phyloP scores from a whole-genome alignment of 306 rosid genomes.

The Neltuma alba region DNA sequence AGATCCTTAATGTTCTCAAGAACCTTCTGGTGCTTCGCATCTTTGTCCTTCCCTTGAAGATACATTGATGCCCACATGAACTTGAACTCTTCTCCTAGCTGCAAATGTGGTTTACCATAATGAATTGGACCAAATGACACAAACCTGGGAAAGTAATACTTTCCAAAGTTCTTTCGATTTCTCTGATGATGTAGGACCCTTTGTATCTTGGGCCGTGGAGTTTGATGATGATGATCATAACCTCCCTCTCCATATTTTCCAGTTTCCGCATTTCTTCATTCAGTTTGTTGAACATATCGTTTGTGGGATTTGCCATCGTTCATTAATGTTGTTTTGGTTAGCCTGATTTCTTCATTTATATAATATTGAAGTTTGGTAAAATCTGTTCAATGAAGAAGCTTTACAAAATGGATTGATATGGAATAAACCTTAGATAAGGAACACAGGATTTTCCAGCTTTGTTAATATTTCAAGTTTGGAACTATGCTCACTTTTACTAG shows the following conservation, averaged over 20 bases:
- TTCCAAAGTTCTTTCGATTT: not conserved
- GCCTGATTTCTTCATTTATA: not conserved
- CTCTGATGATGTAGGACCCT: not conserved
- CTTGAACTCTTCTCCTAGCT: not conserved
- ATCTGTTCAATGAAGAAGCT: not conserved
- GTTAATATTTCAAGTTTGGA: not conserved
- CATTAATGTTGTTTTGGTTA: not conserved
- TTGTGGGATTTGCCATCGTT: not conserved
- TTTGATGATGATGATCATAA: not conserved
- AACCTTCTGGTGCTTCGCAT: not conserved
- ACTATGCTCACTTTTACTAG: not conserved
- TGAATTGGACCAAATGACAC: conserved; percentile 4
- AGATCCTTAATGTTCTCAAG: not conserved
- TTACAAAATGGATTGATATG: not conserved
- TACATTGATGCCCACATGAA: not conserved
- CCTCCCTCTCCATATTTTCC: not conserved
- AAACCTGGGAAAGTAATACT: not conserved
- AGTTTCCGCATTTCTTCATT: not conserved
- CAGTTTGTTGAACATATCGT: not conserved
- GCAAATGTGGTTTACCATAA: not conserved
- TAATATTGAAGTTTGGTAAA: not conserved
- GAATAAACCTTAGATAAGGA: not conserved
- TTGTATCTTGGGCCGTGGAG: not conserved
- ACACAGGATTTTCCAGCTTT: not conserved
- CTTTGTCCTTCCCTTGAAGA: not conserved